Conservation (phyloP, 179 eudicot species). For the Camellia oleifera region DNA sequence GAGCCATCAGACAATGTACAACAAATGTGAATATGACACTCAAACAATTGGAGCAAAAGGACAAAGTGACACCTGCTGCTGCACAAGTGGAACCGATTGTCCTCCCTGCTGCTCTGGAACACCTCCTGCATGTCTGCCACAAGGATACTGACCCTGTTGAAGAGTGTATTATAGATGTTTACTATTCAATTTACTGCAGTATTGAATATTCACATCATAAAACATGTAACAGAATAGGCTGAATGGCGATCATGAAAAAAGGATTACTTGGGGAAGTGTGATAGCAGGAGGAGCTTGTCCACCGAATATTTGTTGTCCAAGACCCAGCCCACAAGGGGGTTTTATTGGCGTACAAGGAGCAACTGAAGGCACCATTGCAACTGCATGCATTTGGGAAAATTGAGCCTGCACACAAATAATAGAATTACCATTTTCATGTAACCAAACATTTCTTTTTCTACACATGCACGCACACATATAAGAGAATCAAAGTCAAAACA, state of each 20-base stretch:
- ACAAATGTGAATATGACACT: no score
- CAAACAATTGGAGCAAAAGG: no score
- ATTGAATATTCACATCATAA: no score
- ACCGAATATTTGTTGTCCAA: conserved; percentile 61
- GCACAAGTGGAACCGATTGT: no score
- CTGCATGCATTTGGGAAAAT: conserved; percentile 62
- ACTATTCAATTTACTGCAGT: no score
- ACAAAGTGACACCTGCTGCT: no score
- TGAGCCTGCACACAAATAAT: conserved; percentile 45
- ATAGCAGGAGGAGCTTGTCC: conserved; percentile 68
- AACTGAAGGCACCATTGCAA: conserved; percentile 58
- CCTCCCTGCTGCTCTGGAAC: no score
- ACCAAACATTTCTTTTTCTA: background rate
- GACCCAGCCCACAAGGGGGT: conserved; percentile 56
- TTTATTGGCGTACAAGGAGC: conserved; percentile 67
- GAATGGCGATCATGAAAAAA: background rate
- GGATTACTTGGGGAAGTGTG: conserved; percentile 63
- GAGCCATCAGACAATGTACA: no score
- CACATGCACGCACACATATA: background rate
- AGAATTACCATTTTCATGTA: background rate
- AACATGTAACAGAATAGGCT: background rate
- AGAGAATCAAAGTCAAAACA: background rate
- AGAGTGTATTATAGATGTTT: background rate
- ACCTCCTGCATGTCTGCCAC: no score
- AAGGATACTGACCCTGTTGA: conserved; percentile 31